Evolutionary conservation across 805 yeast genomes (phyloP), one percentile per base, ranked within the genome.

Genomic region (Priceomyces haplophilus): DNA sequence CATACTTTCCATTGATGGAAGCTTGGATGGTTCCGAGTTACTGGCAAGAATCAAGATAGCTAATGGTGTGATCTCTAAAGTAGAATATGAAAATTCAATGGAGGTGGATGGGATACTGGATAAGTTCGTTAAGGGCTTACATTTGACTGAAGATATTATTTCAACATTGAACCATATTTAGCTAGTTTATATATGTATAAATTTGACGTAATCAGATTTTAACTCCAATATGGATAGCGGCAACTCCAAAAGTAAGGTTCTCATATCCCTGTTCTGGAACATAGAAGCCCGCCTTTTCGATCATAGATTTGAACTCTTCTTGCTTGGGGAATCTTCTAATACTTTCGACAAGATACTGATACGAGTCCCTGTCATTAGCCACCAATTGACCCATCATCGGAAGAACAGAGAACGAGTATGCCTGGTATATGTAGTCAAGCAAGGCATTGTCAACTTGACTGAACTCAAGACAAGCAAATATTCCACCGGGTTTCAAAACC

Each of bases 301-400:
- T 88, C 98, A 93, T 91, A 13, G 72, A 66, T 48, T 90, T 88
- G 68, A 93, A 93, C 37, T 83, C 82, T 54, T 89, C 96, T 73
- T 93, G 98, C 52, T 79, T 74, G 10, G 99, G 99, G 73, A 93
- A 93, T 58, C 80, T 80, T 61, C 84, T 83, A 52, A 93, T 93
- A 51, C 96, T 85, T 67, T 93, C 99, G 8, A 93, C 98, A 60
- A 93, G 74, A 61, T 93, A 93, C 64, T 93, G 97, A 65, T 93
- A 93, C 20, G 97, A 88, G 54, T 90, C 97, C 61, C 95, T 82
- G 63, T 93, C 99, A 56, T 91, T 86, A 31, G 97, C 97, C 49
- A 93, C 79, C 50, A 93, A 78, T 59, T 95, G 97, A 37, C 99
- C 99, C 85, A 95, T 84, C 53, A 91, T 76, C 17, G 99, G 99